Evolutionary conservation across 2,329 filamentous ascomycete genomes (phyloP).

Genomic region (Pseudogymnoascus sp.): DNA sequence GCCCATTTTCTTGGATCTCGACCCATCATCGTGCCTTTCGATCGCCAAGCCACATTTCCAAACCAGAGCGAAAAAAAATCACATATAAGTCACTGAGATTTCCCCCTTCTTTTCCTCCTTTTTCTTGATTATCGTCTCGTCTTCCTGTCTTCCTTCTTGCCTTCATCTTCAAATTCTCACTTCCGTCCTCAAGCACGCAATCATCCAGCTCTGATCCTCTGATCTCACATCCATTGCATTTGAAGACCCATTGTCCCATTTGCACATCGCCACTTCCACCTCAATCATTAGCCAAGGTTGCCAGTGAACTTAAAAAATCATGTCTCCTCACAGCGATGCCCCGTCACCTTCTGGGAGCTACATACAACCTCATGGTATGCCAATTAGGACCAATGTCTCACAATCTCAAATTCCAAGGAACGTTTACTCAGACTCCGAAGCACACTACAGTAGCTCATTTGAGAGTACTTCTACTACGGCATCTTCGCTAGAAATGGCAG

Average conservation of each 20-base stretch:
- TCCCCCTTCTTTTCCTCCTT: constrained; percentile 1
- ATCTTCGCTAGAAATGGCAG: constrained; percentile 28
- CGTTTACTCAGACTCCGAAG: constrained; percentile 30
- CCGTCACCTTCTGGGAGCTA: constrained; percentile 41
- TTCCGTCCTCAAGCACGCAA: background rate
- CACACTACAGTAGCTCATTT: constrained; percentile 22
- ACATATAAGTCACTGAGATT: background rate
- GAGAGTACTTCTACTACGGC: constrained; percentile 35
- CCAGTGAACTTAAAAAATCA: constrained; percentile 18
- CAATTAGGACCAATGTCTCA: background rate
- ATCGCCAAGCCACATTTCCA: constrained; percentile 6
- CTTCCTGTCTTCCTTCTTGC: background rate
- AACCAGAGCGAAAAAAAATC: background rate
- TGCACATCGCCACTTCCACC: background rate
- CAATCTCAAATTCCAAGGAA: background rate
- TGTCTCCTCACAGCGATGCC: constrained; percentile 43
- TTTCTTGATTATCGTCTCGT: background rate
- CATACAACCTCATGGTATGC: constrained; percentile 24
- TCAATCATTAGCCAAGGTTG: background rate
- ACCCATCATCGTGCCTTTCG: constrained; percentile 5
- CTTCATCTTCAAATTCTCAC: background rate
- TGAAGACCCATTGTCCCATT: constrained; percentile 4
- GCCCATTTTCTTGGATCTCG: constrained; percentile 3
- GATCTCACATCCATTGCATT: background rate
- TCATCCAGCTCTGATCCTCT: background rate